phyloP scores from a whole-genome alignment of 2,329 filamentous ascomycete genomes.

The Penicillium polonicum region DNA sequence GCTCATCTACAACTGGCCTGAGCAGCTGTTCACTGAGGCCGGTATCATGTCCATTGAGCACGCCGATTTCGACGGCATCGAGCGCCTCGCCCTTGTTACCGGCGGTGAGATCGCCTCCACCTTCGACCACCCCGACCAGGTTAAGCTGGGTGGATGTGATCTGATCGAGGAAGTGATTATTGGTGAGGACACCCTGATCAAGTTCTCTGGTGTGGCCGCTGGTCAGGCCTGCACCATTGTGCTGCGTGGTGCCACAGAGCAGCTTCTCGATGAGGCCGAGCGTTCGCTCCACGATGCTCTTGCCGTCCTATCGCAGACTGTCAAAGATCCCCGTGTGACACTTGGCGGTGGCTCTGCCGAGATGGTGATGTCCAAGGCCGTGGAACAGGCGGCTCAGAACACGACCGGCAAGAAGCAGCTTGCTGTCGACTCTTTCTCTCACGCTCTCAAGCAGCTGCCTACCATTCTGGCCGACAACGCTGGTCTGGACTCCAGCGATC shows the following conservation, averaged over 20 bases:
- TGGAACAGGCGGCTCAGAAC: conserved; percentile 88
- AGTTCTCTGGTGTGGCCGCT: conserved; percentile 92
- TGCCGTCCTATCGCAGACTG: conserved; percentile 93
- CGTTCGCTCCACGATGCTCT: conserved; percentile 93
- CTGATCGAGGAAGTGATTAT: conserved; percentile 98
- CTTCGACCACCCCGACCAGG: conserved; percentile 95
- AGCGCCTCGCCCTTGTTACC: conserved; percentile 89
- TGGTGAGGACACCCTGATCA: conserved; percentile 94
- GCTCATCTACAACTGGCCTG: conserved; percentile 99
- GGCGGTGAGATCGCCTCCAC: conserved; percentile 97
- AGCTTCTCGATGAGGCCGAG: conserved; percentile 95
- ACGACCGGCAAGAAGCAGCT: conserved; percentile 96
- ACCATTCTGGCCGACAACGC: conserved; percentile 98
- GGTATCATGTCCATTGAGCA: conserved; percentile 99
- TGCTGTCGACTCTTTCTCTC: conserved; percentile 85
- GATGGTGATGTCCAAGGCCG: conserved; percentile 99
- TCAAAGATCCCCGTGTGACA: conserved; percentile 89
- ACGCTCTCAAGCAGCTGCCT: conserved; percentile 85
- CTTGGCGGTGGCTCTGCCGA: conserved; percentile 94
- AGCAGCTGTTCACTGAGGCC: conserved; percentile 96
- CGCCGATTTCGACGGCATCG: conserved; percentile 97
- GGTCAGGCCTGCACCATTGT: conserved; percentile 96
- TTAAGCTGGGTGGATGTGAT: conserved; percentile 94
- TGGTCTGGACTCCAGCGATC: conserved; percentile 89
- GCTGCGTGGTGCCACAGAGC: conserved; percentile 90